These are phyloP conservation scores for Trichoderma guizhouense DNA, from an alignment of 2,329 filamentous ascomycete species.

Conservation along the genomic window DNA sequence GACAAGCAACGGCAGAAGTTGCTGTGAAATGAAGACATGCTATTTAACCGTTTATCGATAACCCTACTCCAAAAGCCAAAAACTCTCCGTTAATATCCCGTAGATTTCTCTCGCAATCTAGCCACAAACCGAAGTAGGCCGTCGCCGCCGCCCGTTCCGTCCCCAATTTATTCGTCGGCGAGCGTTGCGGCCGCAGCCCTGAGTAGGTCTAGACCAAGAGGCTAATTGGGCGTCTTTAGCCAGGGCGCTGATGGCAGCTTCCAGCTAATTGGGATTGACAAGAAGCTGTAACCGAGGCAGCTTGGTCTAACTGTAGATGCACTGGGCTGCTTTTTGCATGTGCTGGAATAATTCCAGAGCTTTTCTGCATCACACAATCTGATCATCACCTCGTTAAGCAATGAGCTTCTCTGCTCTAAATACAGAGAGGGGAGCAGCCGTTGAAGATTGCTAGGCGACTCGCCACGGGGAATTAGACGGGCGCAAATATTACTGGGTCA, in stretches of 20 bases:
- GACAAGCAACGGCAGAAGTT: background rate
- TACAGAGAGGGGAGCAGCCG: no score
- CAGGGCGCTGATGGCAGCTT: background rate
- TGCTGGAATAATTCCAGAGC: background rate
- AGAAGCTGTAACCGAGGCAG: background rate
- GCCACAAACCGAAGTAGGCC: background rate
- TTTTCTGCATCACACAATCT: background rate
- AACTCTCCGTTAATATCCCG: background rate
- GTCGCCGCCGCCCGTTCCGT: background rate
- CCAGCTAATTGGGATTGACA: background rate
- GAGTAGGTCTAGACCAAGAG: background rate
- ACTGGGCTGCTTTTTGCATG: background rate
- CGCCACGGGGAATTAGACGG: background rate
- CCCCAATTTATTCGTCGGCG: background rate
- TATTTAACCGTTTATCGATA: background rate
- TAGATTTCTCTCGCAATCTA: background rate
- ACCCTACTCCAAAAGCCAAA: background rate
- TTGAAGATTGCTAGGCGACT: background rate
- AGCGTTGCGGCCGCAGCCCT: background rate
- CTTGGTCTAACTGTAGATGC: background rate
- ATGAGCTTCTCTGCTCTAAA: background rate
- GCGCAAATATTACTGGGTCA: background rate
- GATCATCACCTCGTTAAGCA: background rate
- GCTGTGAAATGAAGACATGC: background rate
- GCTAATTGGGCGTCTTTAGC: background rate